Percentiles rank a stretch among this genome's conserved stretches.
phyloP scores from a whole-genome alignment of 2,329 filamentous ascomycete genomes.

The Xylariales sp. region DNA sequence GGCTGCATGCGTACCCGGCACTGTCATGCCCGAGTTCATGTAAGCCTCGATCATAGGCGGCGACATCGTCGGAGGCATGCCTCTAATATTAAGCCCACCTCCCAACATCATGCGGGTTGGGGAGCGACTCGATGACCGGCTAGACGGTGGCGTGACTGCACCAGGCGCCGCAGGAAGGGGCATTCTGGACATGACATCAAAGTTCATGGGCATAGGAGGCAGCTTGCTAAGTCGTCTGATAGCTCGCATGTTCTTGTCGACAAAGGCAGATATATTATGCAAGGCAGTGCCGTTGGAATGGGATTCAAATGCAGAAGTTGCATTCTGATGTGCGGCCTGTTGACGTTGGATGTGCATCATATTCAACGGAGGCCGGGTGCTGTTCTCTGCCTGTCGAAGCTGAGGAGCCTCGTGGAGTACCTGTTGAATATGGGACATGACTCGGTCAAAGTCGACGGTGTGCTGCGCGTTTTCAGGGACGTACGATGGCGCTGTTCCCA shows the following conservation, averaged over 20 bases:
- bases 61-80: slow-evolving; percentile 9
- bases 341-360: slow-evolving; percentile 36
- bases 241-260: slow-evolving; percentile 37
- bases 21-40: neutral
- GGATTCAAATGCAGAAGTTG: slow-evolving; percentile 34
- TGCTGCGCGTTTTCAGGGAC: slow-evolving; percentile 23
- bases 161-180: slow-evolving; percentile 10
- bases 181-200: slow-evolving; percentile 22
- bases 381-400: slow-evolving; percentile 17
- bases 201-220: slow-evolving; percentile 27
- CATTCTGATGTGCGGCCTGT: slow-evolving; percentile 21
- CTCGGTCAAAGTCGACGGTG: slow-evolving; percentile 39
- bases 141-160: slow-evolving; percentile 29
- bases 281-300: slow-evolving; percentile 38
- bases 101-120: slow-evolving; percentile 13
- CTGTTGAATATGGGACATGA: slow-evolving; percentile 38
- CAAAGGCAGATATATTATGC: slow-evolving; percentile 39
- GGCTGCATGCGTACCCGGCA: neutral
- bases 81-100: slow-evolving; percentile 2
- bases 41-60: neutral
- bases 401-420: slow-evolving; percentile 21
- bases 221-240: slow-evolving; percentile 38
- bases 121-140: slow-evolving; percentile 26
- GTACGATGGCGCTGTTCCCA: slow-evolving; percentile 21
- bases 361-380: slow-evolving; percentile 29